Percentiles rank a stretch among this genome's conserved stretches.
phyloP scores from a whole-genome alignment of 2,329 filamentous ascomycete species.

The Pseudogymnoascus sp. region DNA sequence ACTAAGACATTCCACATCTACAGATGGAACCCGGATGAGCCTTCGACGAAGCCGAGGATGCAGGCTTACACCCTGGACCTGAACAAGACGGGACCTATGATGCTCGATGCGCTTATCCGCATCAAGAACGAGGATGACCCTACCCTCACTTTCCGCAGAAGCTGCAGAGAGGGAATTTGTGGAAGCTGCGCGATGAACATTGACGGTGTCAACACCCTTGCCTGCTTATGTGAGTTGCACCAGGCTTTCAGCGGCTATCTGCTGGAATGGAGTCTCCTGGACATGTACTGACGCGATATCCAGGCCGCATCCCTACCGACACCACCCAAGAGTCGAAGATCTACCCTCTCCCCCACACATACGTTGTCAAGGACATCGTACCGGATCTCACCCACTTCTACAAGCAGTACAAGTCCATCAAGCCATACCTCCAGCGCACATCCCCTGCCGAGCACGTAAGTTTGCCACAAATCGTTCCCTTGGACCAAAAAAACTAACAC shows the following conservation, averaged over 20 bases:
- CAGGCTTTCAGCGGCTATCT: not conserved
- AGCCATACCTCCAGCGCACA: slow-evolving; percentile 92
- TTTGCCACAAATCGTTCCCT: slow-evolving; percentile 19
- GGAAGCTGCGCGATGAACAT: slow-evolving; percentile 99
- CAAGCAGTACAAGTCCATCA: slow-evolving; percentile 99
- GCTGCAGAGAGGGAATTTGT: slow-evolving; percentile 96
- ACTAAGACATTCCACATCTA: slow-evolving; percentile 98
- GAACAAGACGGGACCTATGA: slow-evolving; percentile 99
- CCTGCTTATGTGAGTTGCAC: slow-evolving; percentile 77
- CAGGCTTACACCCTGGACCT: slow-evolving; percentile 91
- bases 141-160: slow-evolving; percentile 89
- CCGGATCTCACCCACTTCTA: slow-evolving; percentile 98
- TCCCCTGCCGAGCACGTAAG: slow-evolving; percentile 76
- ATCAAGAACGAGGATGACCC: slow-evolving; percentile 99
- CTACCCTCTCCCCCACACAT: slow-evolving; percentile 96
- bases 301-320: slow-evolving; percentile 89
- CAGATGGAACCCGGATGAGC: slow-evolving; percentile 94
- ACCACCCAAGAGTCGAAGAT: slow-evolving; percentile 77
- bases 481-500: slow-evolving; percentile 13
- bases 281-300: slow-evolving; percentile 25
- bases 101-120: slow-evolving; percentile 89
- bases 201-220: slow-evolving; percentile 94
- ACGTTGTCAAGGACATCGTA: slow-evolving; percentile 97
- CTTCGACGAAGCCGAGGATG: slow-evolving; percentile 88
- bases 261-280: not conserved